A percentile compares a stretch with the other conserved stretches of the same genome.
Conservation (phyloP, 306 rosid genomes). For the Lithocarpus polystachyus region DNA sequence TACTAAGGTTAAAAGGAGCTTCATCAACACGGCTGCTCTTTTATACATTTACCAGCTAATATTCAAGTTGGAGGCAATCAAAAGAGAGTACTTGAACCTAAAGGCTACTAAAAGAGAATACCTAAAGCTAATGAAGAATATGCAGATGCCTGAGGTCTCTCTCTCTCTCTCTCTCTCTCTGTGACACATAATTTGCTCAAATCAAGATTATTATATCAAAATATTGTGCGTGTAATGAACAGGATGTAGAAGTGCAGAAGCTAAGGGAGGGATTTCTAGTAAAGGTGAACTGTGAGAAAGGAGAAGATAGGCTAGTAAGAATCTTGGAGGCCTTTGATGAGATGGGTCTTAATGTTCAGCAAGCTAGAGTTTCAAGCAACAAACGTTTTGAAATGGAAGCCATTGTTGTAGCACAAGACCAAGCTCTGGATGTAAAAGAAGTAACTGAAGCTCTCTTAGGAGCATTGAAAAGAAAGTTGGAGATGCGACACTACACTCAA, state of each 20-base stretch:
- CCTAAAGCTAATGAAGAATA: slow-evolving; percentile 5
- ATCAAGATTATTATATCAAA: not conserved
- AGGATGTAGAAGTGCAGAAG: slow-evolving; percentile 82
- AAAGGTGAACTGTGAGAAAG: slow-evolving; percentile 58
- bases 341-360: slow-evolving; percentile 53
- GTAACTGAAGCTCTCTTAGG: slow-evolving; percentile 40
- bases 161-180: not conserved
- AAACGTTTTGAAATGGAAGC: slow-evolving; percentile 63
- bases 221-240: not conserved
- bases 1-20: slow-evolving; percentile 21
- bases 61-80: slow-evolving; percentile 36
- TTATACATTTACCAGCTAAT: slow-evolving; percentile 26
- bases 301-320: slow-evolving; percentile 56
- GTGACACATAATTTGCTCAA: not conserved
- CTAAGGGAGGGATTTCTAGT: slow-evolving; percentile 44
- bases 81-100: slow-evolving; percentile 31
- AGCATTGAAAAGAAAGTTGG: slow-evolving; percentile 39
- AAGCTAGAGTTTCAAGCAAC: slow-evolving; percentile 73
- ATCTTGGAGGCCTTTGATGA: slow-evolving; percentile 64
- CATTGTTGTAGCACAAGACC: slow-evolving; percentile 49
- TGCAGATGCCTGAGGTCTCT: slow-evolving; percentile 21
- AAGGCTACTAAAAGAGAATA: slow-evolving; percentile 22
- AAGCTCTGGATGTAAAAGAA: slow-evolving; percentile 35
- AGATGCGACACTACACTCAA: slow-evolving; percentile 1
- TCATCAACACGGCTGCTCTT: slow-evolving; percentile 11